Evolutionary conservation across 345 rosid genomes (phyloP).

Genomic region (Acer campestre): DNA sequence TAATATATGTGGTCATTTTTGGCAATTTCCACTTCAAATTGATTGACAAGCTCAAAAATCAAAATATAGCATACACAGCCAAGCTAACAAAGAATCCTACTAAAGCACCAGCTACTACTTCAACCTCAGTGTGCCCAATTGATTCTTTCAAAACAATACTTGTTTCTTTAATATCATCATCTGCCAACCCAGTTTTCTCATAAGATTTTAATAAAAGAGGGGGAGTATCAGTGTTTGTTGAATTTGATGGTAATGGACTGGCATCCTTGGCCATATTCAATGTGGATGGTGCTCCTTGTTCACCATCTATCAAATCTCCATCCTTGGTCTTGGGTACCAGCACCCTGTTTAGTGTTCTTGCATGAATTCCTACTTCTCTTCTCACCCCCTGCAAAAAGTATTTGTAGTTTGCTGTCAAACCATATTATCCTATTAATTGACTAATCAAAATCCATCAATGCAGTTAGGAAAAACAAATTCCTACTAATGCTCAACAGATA

Average conservation of each 20-base stretch:
- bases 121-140: conserved; percentile 82
- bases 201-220: conserved; percentile 24
- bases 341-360: conserved; percentile 54
- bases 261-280: conserved; percentile 21
- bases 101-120: conserved; percentile 79
- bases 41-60: not conserved
- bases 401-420: too few relatives aligned
- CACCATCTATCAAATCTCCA: conserved; percentile 27
- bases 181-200: conserved; percentile 4
- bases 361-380: conserved; percentile 95
- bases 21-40: too few relatives aligned
- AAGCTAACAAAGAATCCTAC: conserved; percentile 68
- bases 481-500: not conserved
- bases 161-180: not conserved
- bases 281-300: not conserved
- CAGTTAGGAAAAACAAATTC: not conserved
- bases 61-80: conserved; percentile 37
- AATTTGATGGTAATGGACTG: conserved; percentile 20
- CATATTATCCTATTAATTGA: not conserved
- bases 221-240: conserved; percentile 17
- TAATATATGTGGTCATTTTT: too few relatives aligned
- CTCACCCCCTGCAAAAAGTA: conserved; percentile 68
- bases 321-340: not conserved
- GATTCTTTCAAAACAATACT: conserved; percentile 67
- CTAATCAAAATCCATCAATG: not conserved